Conservation (phyloP, 2,329 filamentous ascomycete species). For the Cercospora sp. region DNA sequence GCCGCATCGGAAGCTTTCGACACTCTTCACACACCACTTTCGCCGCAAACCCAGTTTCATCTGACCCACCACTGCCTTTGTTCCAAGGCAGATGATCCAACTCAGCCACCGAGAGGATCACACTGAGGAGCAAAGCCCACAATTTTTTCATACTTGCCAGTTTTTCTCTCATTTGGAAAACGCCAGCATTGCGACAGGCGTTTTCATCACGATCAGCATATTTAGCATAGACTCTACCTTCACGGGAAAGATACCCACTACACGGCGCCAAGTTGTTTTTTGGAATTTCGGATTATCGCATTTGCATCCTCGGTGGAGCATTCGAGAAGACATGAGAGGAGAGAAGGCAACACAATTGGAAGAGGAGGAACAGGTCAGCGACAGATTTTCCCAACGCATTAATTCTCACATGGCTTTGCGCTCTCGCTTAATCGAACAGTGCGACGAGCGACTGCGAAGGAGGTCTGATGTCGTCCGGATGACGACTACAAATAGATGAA, state of each 20-base stretch:
- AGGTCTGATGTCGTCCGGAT: constrained; percentile 5
- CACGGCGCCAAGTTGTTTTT: background rate
- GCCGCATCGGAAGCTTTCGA: constrained; percentile 16
- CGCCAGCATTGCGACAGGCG: constrained; percentile 29
- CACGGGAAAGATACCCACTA: constrained; percentile 25
- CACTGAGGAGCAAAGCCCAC: constrained; percentile 24
- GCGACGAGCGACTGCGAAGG: constrained; percentile 2
- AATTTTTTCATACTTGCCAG: constrained; percentile 15
- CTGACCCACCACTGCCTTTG: constrained; percentile 29
- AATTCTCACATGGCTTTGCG: background rate
- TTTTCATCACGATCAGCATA: constrained; percentile 19
- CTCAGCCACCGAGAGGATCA: constrained; percentile 23
- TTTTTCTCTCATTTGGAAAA: constrained; percentile 22
- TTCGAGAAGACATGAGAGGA: background rate
- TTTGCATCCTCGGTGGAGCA: background rate
- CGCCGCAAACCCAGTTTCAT: constrained; percentile 20
- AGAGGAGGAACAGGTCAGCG: background rate
- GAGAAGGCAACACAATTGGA: background rate
- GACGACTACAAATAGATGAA: constrained; percentile 5
- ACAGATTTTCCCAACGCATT: background rate
- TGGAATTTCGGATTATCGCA: background rate
- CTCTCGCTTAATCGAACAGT: constrained; percentile 1
- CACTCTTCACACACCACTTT: constrained; percentile 26
- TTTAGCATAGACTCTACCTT: constrained; percentile 29
- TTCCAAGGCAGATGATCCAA: constrained; percentile 26